Evolutionary conservation across 371 early-diverging fungal genomes (phyloP).

Genomic region (Mucor lusitanicus): DNA sequence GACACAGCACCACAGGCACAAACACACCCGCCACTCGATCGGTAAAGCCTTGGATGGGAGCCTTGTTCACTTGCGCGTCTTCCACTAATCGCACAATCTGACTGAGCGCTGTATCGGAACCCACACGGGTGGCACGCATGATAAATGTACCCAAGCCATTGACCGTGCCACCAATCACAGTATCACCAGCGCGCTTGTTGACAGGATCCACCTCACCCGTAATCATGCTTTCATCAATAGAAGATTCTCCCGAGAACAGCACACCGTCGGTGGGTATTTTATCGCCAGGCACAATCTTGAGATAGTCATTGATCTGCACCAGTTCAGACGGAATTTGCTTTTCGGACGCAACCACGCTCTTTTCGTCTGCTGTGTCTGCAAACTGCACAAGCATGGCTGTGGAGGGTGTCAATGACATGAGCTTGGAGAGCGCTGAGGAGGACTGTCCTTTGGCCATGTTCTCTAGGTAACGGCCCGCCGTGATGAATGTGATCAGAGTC

Average conservation of each 20-base stretch:
- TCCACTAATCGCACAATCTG: constrained; percentile 90
- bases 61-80: constrained; percentile 84
- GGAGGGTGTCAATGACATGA: constrained; percentile 86
- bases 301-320: constrained; percentile 80
- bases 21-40: constrained; percentile 86
- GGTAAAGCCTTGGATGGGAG: constrained; percentile 85
- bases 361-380: constrained; percentile 3
- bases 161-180: constrained; percentile 92
- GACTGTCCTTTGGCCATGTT: constrained; percentile 94
- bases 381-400: constrained; percentile 43
- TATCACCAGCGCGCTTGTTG: constrained; percentile 65
- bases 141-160: constrained; percentile 82
- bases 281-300: constrained; percentile 92
- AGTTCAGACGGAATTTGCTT: constrained; percentile 82
- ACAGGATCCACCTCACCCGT: constrained; percentile 98
- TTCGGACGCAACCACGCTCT: constrained; percentile 53
- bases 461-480: constrained; percentile 89
- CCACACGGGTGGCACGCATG: constrained; percentile 75
- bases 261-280: constrained; percentile 93
- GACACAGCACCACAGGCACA: constrained; percentile 82
- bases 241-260: constrained; percentile 77
- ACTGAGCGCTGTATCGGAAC: constrained; percentile 78
- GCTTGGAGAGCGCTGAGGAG: constrained; percentile 83
- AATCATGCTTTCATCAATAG: constrained; percentile 96
- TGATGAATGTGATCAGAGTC: constrained; percentile 89